Base-by-base conservation (phyloP, 805 yeast species). In the Metschnikowia hibisci region DNA sequence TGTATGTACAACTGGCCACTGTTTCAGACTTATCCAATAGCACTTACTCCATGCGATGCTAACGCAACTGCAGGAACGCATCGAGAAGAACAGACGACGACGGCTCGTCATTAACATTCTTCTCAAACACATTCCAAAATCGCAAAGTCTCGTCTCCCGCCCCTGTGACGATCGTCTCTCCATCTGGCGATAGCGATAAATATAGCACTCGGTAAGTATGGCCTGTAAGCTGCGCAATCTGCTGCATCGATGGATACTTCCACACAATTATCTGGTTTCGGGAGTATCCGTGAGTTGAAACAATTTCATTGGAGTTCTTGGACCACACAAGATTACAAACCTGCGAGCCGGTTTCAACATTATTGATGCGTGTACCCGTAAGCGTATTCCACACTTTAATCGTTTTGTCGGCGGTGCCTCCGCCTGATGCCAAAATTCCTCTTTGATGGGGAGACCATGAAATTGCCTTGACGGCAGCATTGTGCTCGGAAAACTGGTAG, bases 381-480 rank as follows among this genome's bases (percentile, higher is more conserved):
- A 82, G 66, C 0, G 96, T 84, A 61, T 90, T 93, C 98, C 98
- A 93, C 18, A 89, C 80, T 62, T 90, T 87, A 53, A 93, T 84
- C 31, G 82, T 76, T 44, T 91, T 80, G 63, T 93, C 99, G 1
- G 95, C 90, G 0, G 98, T 89, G 29, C 99, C 99, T 14, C 99
- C 99, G 12, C 99, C 99, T 1, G 93, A 79, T 1, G 98, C 98
- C 43, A 93, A 63, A 3, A 90, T 75, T 1, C 98, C 97, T 43
- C 97, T 71, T 60, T 88, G 96, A 60, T 93, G 98, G 2, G 99
- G 98, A 1, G 95, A 86, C 99, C 99, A 93, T 2, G 96, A 87
- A 41, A 93, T 76, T 0, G 98, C 99, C 64, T 93, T 93, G 3
- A 93, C 95, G 0, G 99, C 99, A 1, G 98, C 97, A 13, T 78